These are phyloP conservation scores for Parathielavia hyrcaniae DNA, from an alignment of 495 filamentous ascomycete genomes.

Conservation along the genomic window DNA sequence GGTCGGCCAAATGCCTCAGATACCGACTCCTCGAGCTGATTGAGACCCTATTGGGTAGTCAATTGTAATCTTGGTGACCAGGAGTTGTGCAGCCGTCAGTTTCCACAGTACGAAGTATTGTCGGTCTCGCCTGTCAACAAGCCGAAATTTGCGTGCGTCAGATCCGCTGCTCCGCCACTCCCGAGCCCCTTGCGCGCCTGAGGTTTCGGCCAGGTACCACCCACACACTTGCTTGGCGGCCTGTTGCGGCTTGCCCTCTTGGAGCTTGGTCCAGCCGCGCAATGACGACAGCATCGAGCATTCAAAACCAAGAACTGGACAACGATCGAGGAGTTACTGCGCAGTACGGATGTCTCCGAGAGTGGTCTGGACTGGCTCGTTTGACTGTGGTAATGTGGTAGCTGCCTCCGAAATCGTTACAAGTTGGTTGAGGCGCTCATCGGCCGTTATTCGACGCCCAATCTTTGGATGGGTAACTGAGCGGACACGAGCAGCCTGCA, in stretches of 20 bases:
- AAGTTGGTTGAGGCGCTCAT: neutral
- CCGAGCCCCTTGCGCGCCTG: neutral
- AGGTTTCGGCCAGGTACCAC: slow-evolving; percentile 17
- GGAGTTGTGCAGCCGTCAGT: slow-evolving; percentile 2
- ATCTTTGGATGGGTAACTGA: neutral
- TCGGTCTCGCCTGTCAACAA: slow-evolving; percentile 9
- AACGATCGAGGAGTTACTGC: neutral
- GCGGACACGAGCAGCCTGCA: slow-evolving; percentile 10
- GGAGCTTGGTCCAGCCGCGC: slow-evolving; percentile 15
- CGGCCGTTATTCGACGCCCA: neutral
- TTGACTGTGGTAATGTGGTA: no score
- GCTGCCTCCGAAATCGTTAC: no score
- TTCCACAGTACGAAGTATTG: slow-evolving; percentile 13
- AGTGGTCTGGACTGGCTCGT: no score
- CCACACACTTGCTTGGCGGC: slow-evolving; percentile 7
- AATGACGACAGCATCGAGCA: slow-evolving; percentile 4
- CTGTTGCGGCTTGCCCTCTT: neutral
- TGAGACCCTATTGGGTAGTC: no score
- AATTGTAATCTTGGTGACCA: no score
- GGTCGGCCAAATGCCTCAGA: no score
- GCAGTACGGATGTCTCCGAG: neutral
- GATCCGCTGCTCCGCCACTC: slow-evolving; percentile 24
- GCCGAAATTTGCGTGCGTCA: slow-evolving; percentile 24
- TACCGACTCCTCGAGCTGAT: no score
- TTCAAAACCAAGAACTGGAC: slow-evolving; percentile 3